These are phyloP conservation scores for Colletotrichum acutatum DNA, from an alignment of 2,329 filamentous ascomycete species.

Conservation along the genomic window DNA sequence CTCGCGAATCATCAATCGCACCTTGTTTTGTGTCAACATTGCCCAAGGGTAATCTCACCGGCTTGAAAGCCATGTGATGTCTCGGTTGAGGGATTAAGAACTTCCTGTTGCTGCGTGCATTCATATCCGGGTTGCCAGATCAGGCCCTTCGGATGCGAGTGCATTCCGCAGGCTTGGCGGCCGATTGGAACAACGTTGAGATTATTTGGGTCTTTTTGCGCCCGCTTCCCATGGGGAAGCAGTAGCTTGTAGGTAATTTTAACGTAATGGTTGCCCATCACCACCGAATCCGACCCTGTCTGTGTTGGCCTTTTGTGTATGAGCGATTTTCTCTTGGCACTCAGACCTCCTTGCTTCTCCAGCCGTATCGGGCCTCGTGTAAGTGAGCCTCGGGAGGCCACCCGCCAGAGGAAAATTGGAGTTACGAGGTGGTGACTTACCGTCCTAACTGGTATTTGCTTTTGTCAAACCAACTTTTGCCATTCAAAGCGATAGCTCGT, in stretches of 20 bases:
- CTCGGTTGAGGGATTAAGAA: conserved; percentile 24
- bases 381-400: background rate
- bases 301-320: conserved; percentile 12
- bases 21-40: background rate
- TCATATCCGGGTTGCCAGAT: conserved; percentile 6
- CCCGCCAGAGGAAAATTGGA: background rate
- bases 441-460: background rate
- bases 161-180: background rate
- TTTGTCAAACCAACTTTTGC: too few species aligned
- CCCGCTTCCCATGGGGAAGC: conserved; percentile 1
- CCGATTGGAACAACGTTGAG: conserved; percentile 2
- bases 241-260: conserved; percentile 20
- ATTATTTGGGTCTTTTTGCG: background rate
- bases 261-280: conserved; percentile 22
- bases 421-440: background rate
- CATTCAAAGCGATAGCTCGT: too few species aligned
- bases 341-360: background rate
- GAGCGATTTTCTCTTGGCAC: conserved; percentile 29
- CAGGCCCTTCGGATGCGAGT: background rate
- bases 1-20: background rate
- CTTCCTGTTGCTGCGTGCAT: background rate
- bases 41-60: background rate
- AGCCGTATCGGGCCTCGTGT: background rate
- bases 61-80: background rate
- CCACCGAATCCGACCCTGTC: background rate